These are phyloP conservation scores for Aspergillus carbonarius DNA, from an alignment of 2,329 filamentous ascomycete species.

Conservation along the genomic window DNA sequence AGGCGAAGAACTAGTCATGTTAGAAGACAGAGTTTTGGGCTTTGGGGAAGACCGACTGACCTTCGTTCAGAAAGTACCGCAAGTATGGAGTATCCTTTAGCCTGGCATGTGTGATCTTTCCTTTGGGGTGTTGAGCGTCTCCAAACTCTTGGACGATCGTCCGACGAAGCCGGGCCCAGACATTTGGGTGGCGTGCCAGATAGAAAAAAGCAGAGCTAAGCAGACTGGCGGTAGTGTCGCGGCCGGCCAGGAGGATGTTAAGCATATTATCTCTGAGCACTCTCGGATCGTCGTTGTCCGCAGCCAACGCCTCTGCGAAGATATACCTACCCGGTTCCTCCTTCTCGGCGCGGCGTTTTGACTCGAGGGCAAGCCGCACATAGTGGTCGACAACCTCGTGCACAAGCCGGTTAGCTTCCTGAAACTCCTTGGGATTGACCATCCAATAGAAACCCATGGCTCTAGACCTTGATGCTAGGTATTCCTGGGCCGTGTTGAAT, in stretches of 20 bases:
- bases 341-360: constrained; percentile 13
- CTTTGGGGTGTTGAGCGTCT: constrained; percentile 35
- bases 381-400: constrained; percentile 52
- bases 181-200: constrained; percentile 41
- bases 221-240: constrained; percentile 53
- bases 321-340: constrained; percentile 45
- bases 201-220: constrained; percentile 50
- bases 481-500: constrained; percentile 37
- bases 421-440: constrained; percentile 41
- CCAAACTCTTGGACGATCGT: constrained; percentile 44
- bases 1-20: constrained; percentile 39
- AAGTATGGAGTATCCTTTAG: constrained; percentile 44
- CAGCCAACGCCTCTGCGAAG: constrained; percentile 51
- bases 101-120: constrained; percentile 44
- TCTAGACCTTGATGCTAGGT: constrained; percentile 29
- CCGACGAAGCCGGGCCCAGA: constrained; percentile 38
- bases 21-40: not conserved
- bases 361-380: constrained; percentile 45
- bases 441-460: constrained; percentile 40
- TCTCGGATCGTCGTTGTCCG: constrained; percentile 47
- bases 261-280: constrained; percentile 50
- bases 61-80: constrained; percentile 41
- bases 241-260: constrained; percentile 53
- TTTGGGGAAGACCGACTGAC: constrained; percentile 13
- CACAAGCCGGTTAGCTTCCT: constrained; percentile 41